Conservation (phyloP, 768 basidiomycete genomes). For the Suillus fuscotomentosus region DNA sequence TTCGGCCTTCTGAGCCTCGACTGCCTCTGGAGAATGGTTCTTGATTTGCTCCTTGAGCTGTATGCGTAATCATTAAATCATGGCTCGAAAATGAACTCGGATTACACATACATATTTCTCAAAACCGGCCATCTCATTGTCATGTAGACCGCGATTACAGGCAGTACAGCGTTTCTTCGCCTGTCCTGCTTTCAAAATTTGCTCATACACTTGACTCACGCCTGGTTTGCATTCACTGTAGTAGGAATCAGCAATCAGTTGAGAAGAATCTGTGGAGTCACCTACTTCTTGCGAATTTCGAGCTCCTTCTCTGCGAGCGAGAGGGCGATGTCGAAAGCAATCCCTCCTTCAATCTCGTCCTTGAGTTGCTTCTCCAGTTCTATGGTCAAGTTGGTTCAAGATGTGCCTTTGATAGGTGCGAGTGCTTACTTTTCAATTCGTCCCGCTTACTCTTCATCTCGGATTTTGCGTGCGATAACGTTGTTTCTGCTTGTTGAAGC, state of each 20-base stretch:
- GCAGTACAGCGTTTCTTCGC: conserved; percentile 68
- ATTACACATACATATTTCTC: conserved; percentile 62
- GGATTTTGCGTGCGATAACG: conserved; percentile 54
- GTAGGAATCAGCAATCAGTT: not conserved
- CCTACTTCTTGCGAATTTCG: conserved; percentile 20
- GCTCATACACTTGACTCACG: conserved; percentile 49
- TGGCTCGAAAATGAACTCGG: not conserved
- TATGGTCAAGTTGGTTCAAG: conserved; percentile 30
- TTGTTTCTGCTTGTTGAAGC: conserved; percentile 64
- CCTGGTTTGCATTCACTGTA: conserved; percentile 28
- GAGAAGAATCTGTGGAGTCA: not conserved
- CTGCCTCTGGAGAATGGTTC: conserved; percentile 45
- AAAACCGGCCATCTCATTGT: conserved; percentile 54
- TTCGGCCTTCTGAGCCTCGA: conserved; percentile 44
- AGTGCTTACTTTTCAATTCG: conserved; percentile 56
- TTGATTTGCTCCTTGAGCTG: conserved; percentile 68
- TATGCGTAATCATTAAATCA: not conserved
- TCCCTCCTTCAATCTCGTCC: conserved; percentile 36
- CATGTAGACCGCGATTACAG: conserved; percentile 70
- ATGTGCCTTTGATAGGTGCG: conserved; percentile 5
- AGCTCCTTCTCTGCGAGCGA: conserved; percentile 30
- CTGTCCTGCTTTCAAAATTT: conserved; percentile 55
- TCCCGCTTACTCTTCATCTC: conserved; percentile 62
- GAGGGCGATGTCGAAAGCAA: conserved; percentile 47
- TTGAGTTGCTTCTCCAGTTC: conserved; percentile 47